These are phyloP conservation scores for Anisodus tanguticus DNA, from an alignment of 257 asterid genomes.

Conservation along the genomic window DNA sequence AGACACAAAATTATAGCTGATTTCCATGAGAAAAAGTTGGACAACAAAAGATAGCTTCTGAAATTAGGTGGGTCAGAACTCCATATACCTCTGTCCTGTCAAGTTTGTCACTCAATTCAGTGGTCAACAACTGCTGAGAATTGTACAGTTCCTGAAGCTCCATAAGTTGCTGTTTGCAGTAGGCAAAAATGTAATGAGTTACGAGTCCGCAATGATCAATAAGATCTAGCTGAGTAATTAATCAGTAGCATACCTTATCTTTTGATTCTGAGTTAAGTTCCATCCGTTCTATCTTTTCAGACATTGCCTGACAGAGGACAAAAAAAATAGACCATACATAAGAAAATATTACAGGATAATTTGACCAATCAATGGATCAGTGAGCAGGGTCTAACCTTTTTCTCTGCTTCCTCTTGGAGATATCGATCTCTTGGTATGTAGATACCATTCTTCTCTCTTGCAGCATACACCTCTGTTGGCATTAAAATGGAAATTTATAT, in stretches of 20 bases:
- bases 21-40: constrained; percentile 33
- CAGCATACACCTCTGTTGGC: constrained; percentile 92
- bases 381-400: constrained; percentile 59
- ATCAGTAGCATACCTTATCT: constrained; percentile 70
- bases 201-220: neutral
- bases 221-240: constrained; percentile 28
- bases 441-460: constrained; percentile 97
- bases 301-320: constrained; percentile 69
- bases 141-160: constrained; percentile 85
- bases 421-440: constrained; percentile 96
- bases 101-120: constrained; percentile 76
- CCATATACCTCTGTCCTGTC: constrained; percentile 73
- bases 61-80: neutral
- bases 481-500: constrained; percentile 23
- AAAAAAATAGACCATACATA: constrained; percentile 24
- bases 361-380: constrained; percentile 25
- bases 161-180: constrained; percentile 67
- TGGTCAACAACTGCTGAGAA: constrained; percentile 79
- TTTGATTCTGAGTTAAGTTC: constrained; percentile 87
- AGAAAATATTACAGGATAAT: constrained; percentile 26
- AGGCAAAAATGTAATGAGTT: constrained; percentile 23
- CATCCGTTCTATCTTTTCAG: constrained; percentile 94
- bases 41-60: neutral
- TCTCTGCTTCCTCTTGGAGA: constrained; percentile 99
- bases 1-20: constrained; percentile 38